These are phyloP conservation scores for Kodamaea suecica DNA, from an alignment of 1,139 yeast genomes.

Conservation along the genomic window DNA sequence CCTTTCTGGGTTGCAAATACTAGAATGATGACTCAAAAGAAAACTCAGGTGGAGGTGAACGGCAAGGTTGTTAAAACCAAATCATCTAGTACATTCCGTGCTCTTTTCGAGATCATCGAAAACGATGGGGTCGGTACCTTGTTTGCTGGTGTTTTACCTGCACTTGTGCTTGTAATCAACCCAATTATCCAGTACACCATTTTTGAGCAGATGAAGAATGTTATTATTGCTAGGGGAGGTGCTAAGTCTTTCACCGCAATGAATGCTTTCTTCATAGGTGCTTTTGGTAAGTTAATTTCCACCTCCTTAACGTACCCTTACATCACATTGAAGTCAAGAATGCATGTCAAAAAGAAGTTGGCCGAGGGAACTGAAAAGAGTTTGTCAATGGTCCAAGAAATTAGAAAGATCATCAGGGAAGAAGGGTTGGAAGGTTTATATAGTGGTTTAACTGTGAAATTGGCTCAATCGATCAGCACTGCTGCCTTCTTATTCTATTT, in stretches of 20 bases:
- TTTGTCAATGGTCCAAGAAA: conserved; percentile 44
- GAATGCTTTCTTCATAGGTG: conserved; percentile 85
- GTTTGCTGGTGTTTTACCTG: conserved; percentile 85
- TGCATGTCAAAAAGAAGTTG: conserved; percentile 63
- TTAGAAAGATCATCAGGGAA: conserved; percentile 51
- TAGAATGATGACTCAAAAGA: conserved; percentile 64
- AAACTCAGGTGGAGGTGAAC: conserved; percentile 29
- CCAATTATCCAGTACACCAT: conserved; percentile 92
- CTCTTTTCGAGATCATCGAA: conserved; percentile 59
- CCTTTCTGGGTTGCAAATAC: conserved; percentile 97
- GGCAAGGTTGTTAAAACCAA: conserved; percentile 3
- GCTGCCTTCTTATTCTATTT: conserved; percentile 90
- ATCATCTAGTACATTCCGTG: conserved; percentile 44
- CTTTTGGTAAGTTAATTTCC: conserved; percentile 83
- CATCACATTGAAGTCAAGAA: conserved; percentile 82
- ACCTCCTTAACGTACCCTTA: conserved; percentile 88
- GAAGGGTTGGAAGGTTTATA: conserved; percentile 80
- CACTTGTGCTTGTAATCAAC: conserved; percentile 77
- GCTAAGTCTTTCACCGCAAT: conserved; percentile 47
- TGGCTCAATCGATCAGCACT: conserved; percentile 78
- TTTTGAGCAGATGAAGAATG: conserved; percentile 79
- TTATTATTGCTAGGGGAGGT: conserved; percentile 54
- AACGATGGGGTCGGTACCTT: conserved; percentile 71
- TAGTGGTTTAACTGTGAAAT: conserved; percentile 76
- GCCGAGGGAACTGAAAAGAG: conserved; percentile 19